Evolutionary conservation across 2,329 filamentous ascomycete genomes (phyloP).

Genomic region (Pestalotiopsis sp.): DNA sequence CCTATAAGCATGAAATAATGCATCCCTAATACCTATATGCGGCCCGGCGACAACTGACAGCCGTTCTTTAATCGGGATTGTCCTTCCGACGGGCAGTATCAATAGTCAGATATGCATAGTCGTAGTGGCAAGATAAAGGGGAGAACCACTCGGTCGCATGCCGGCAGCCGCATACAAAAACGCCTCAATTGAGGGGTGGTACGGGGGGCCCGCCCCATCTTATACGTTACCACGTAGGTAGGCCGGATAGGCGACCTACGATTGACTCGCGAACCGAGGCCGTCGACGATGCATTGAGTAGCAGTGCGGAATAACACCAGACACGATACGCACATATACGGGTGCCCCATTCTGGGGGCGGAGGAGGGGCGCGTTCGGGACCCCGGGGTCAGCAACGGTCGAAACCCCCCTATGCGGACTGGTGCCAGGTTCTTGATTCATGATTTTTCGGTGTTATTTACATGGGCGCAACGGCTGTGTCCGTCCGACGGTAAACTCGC

Average conservation of each 20-base stretch:
- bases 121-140: slow-evolving; percentile 3
- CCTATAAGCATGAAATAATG: background rate
- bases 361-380: background rate
- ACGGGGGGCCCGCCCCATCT: background rate
- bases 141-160: background rate
- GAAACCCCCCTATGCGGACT: slow-evolving; percentile 3
- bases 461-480: background rate
- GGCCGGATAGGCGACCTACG: background rate
- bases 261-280: slow-evolving; percentile 8
- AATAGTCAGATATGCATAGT: background rate
- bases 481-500: slow-evolving; percentile 1
- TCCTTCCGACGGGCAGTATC: slow-evolving; percentile 2
- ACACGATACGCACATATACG: background rate
- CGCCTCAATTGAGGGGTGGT: background rate
- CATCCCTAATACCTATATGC: background rate
- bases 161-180: background rate
- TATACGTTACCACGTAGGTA: background rate
- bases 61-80: background rate
- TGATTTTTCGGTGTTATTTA: background rate
- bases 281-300: background rate
- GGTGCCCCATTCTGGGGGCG: background rate
- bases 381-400: background rate
- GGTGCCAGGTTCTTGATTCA: background rate
- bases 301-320: background rate
- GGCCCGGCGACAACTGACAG: slow-evolving; percentile 3